These are phyloP conservation scores for Populus ilicifolia DNA, from an alignment of 345 rosid species.

Conservation along the genomic window DNA sequence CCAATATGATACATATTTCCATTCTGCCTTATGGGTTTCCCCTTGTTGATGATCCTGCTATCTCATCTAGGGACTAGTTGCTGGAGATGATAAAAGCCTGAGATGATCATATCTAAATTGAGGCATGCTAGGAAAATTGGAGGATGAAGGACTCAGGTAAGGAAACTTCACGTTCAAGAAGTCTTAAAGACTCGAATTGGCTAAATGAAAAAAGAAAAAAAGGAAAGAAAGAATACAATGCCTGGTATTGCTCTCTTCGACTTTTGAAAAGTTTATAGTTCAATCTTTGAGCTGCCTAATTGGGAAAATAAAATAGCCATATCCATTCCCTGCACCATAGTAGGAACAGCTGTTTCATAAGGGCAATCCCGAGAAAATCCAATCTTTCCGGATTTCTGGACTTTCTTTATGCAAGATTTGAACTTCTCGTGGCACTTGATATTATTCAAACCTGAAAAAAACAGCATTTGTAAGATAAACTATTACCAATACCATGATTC, in stretches of 20 bases:
- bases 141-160: background rate
- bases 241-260: background rate
- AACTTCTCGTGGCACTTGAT: conserved; percentile 74
- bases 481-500: no score
- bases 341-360: conserved; percentile 64
- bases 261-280: conserved; percentile 34
- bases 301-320: conserved; percentile 69
- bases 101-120: background rate
- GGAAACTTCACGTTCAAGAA: background rate
- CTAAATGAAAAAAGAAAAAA: background rate
- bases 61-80: background rate
- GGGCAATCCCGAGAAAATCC: conserved; percentile 73
- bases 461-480: background rate
- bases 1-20: no score
- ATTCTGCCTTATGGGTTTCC: background rate
- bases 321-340: conserved; percentile 77
- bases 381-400: conserved; percentile 48
- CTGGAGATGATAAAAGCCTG: background rate
- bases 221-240: background rate
- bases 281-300: conserved; percentile 47
- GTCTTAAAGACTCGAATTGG: no score
- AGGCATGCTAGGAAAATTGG: background rate
- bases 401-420: conserved; percentile 60
- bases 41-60: background rate
- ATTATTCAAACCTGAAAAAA: conserved; percentile 47